Base-by-base conservation (phyloP, 306 rosid genomes). In the Alnus glutinosa region DNA sequence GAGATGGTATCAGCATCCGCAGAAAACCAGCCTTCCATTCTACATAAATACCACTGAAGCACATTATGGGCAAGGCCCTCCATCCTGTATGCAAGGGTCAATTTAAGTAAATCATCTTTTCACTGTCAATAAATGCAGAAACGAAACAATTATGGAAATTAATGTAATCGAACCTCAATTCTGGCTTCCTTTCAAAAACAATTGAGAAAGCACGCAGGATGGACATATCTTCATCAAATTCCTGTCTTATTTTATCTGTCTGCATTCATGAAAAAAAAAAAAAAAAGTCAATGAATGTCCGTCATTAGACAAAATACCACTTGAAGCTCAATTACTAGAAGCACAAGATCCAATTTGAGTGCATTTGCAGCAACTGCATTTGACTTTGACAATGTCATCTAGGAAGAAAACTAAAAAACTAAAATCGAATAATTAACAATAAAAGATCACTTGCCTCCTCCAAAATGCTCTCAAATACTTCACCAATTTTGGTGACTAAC, bases 11-110 rank as follows among this genome's bases (percentile, higher is more conserved):
- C 98, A 46, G 97, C 86, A 91, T 96, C 99, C 52, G 97, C 92
- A 50, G 99, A 97, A 90, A 96, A 96, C 99, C 99, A 96, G 57
- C 99, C 99, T 81, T 96, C 99, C 99, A 96, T 89, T 87, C 99
- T 83, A 82, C 99, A 96, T 73, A 96, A 79, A 86, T 96, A 96
- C 99, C 99, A 96, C 78, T 93, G 99, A 75, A 96, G 89, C 68
- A 96, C 99, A 85, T 93, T 96, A 84, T 93, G 89, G 48, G 93
- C 83, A 69, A 91, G 86, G 67, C 98, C 99, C 73, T 96, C 98
- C 89, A 96, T 81, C 90, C 98, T 95, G 90, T 79, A 81, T 55
- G 63, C 78, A 77, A 59, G 9, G 71, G 57, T 70, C 46, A 58
- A 79, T 75, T 61, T 67, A 54, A 62, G 73, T 76, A 63, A 78